phyloP scores from a whole-genome alignment of 1,284 basidiomycete species.

The Ceratobasidium sp. region DNA sequence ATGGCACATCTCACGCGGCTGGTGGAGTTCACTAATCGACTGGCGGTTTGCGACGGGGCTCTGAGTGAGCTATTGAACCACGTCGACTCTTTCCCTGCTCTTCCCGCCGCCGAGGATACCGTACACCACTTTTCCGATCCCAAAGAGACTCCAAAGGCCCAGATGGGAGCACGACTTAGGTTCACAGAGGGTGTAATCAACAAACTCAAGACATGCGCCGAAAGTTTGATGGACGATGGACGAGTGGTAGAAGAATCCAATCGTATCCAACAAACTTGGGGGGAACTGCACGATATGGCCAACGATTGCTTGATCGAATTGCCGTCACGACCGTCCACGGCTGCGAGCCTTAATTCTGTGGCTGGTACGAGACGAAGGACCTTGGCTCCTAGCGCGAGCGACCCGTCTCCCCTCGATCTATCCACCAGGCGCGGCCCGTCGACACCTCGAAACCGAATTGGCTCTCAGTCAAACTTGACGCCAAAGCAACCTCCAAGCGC shows the following conservation, averaged over 20 bases:
- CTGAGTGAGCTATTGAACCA: constrained; percentile 85
- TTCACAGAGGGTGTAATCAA: constrained; percentile 70
- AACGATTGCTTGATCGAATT: constrained; percentile 70
- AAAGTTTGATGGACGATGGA: constrained; percentile 60
- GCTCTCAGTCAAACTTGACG: constrained; percentile 5
- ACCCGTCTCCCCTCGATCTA: constrained; percentile 38
- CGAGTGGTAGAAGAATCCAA: constrained; percentile 70
- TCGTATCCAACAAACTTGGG: constrained; percentile 80
- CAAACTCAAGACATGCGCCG: constrained; percentile 60
- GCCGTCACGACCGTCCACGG: constrained; percentile 67
- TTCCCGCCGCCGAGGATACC: constrained; percentile 63
- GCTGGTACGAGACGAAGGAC: constrained; percentile 21
- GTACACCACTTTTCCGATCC: constrained; percentile 63
- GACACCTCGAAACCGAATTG: constrained; percentile 26
- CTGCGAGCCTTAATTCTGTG: constrained; percentile 69
- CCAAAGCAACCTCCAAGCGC: constrained; percentile 14
- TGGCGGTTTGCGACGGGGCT: constrained; percentile 73
- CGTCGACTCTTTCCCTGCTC: constrained; percentile 77
- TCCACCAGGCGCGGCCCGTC: constrained; percentile 39
- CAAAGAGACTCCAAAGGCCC: constrained; percentile 69
- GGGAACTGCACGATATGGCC: constrained; percentile 82
- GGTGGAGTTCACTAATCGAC: constrained; percentile 63
- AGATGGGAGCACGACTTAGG: constrained; percentile 69
- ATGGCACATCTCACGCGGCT: constrained; percentile 68
- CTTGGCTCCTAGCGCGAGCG: constrained; percentile 33